phyloP scores from a whole-genome alignment of 345 rosid genomes.

The Salix suchowensis region DNA sequence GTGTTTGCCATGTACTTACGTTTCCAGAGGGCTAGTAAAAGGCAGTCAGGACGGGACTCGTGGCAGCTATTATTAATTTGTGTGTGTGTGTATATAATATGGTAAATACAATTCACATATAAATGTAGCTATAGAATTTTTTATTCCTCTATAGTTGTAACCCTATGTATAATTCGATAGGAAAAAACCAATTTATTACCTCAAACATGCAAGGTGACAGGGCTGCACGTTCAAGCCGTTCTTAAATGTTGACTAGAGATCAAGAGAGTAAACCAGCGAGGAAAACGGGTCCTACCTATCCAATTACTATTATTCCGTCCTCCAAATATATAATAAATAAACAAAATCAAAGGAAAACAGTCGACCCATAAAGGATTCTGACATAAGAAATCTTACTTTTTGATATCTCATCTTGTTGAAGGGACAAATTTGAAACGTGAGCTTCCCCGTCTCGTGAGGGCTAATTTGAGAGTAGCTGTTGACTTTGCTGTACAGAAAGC shows the following conservation, averaged over 20 bases:
- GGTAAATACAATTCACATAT: background rate
- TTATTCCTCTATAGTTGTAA: background rate
- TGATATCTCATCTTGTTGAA: background rate
- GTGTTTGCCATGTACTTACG: background rate
- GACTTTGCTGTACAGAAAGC: slow-evolving; percentile 10
- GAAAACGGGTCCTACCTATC: background rate
- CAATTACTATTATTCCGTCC: no score
- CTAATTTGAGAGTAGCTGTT: background rate
- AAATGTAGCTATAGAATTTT: no score
- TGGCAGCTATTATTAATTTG: background rate
- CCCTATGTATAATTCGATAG: no score
- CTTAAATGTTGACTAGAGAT: background rate
- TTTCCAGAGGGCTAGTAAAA: background rate
- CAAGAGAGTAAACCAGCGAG: no score
- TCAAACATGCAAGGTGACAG: background rate
- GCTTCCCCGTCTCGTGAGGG: no score
- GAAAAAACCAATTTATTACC: no score
- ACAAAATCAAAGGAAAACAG: no score
- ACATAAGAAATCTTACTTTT: background rate
- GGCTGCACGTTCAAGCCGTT: background rate
- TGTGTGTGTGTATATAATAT: no score
- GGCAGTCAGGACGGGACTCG: background rate
- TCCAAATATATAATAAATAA: no score
- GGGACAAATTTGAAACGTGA: no score
- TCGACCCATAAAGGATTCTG: no score